Evolutionary conservation across 1,284 basidiomycete species (phyloP).

Genomic region (Sporisorium reilianum): DNA sequence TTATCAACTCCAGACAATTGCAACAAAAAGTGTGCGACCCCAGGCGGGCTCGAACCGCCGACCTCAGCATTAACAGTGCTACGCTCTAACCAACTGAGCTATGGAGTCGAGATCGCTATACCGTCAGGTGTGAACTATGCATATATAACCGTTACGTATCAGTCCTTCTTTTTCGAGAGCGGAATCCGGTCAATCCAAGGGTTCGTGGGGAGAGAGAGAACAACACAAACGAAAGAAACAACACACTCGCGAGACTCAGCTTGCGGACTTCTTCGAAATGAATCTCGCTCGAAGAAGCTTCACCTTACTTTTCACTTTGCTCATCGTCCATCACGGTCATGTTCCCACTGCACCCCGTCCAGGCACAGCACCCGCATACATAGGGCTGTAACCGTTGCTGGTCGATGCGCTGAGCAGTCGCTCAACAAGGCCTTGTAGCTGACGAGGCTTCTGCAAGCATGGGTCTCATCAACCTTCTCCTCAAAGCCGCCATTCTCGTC

Average conservation of each 20-base stretch:
- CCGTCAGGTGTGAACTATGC: background rate
- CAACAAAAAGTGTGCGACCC: slow-evolving; percentile 34
- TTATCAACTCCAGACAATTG: no score
- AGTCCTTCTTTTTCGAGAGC: background rate
- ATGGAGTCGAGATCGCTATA: slow-evolving; percentile 18
- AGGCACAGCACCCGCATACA: background rate
- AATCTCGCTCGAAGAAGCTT: background rate
- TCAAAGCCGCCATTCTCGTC: slow-evolving; percentile 36
- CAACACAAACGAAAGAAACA: slow-evolving; percentile 1
- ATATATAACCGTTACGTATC: slow-evolving; percentile 12
- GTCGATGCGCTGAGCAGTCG: background rate
- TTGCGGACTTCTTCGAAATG: background rate
- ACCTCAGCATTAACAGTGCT: slow-evolving; percentile 62
- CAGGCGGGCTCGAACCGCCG: slow-evolving; percentile 60
- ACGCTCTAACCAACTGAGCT: slow-evolving; percentile 64
- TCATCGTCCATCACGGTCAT: background rate
- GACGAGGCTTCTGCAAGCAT: slow-evolving; percentile 5
- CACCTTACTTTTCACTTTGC: no score
- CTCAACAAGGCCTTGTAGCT: background rate
- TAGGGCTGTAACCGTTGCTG: background rate
- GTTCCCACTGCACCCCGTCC: background rate
- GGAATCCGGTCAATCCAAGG: background rate
- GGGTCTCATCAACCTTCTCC: slow-evolving; percentile 40
- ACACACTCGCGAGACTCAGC: no score
- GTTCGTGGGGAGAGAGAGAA: background rate